Conservation (phyloP, 306 rosid genomes). For the Acacia melanoxylon region DNA sequence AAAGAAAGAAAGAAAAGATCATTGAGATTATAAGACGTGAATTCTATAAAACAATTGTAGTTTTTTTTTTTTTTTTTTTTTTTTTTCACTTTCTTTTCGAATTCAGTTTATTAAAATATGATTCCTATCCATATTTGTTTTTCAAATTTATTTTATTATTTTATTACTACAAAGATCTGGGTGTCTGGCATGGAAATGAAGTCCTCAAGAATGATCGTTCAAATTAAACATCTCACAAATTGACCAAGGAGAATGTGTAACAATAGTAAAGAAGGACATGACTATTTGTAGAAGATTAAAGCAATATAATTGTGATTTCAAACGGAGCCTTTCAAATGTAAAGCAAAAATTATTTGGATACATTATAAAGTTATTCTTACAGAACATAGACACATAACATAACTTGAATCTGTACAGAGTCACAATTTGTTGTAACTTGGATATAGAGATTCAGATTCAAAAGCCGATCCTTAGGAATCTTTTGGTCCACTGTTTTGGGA, state of each 20-base stretch:
- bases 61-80: background rate
- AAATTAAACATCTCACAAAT: background rate
- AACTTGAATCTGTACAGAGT: background rate
- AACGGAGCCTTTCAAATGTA: background rate
- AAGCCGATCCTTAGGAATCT: constrained; percentile 38
- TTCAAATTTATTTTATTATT: too few relatives aligned
- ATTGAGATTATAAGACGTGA: too few relatives aligned
- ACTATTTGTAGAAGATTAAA: background rate
- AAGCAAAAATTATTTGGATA: background rate
- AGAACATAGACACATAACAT: background rate
- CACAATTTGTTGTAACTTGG: background rate
- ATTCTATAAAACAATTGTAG: too few relatives aligned
- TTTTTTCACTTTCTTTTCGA: background rate
- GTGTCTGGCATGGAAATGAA: background rate
- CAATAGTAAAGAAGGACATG: background rate
- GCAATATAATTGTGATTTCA: background rate
- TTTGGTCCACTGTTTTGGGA: constrained; percentile 79
- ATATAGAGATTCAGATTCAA: background rate
- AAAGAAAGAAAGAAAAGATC: too few relatives aligned
- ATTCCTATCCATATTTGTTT: too few relatives aligned
- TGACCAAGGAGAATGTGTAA: background rate
- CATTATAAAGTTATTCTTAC: background rate
- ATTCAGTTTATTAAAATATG: background rate
- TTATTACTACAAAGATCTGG: background rate
- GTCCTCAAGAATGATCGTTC: background rate